Percentiles rank a stretch among this genome's conserved stretches.
These are phyloP conservation scores for Jatropha curcas DNA, from an alignment of 345 rosid species.

Conservation along the genomic window DNA sequence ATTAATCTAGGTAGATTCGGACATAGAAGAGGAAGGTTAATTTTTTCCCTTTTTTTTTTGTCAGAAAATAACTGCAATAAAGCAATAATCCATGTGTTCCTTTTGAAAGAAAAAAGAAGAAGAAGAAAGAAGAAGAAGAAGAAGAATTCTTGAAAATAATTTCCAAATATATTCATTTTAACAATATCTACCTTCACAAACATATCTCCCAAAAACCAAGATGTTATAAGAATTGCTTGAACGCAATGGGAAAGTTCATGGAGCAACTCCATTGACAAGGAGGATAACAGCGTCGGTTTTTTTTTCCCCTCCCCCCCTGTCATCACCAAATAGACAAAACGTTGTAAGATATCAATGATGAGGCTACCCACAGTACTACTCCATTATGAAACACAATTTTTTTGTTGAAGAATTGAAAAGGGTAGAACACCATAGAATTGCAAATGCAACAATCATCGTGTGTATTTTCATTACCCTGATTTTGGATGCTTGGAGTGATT, in stretches of 20 bases:
- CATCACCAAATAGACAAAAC: neutral
- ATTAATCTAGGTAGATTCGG: no score
- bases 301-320: no score
- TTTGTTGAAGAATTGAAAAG: no score
- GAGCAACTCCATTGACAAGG: conserved; percentile 47
- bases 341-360: neutral
- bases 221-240: conserved; percentile 76
- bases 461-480: conserved; percentile 75
- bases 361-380: neutral
- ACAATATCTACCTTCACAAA: conserved; percentile 58
- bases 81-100: no score
- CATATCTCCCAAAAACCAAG: conserved; percentile 90
- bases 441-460: no score
- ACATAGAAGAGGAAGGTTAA: no score
- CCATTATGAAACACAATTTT: no score
- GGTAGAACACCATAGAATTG: no score
- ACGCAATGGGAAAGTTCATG: conserved; percentile 89
- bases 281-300: conserved; percentile 63
- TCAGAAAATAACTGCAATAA: no score
- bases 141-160: neutral
- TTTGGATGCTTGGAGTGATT: conserved; percentile 80
- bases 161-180: neutral
- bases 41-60: neutral
- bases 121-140: no score
- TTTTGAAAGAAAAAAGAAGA: no score